Conservation (phyloP, 1,139 yeast genomes). For the Suhomyces atakaporum region DNA sequence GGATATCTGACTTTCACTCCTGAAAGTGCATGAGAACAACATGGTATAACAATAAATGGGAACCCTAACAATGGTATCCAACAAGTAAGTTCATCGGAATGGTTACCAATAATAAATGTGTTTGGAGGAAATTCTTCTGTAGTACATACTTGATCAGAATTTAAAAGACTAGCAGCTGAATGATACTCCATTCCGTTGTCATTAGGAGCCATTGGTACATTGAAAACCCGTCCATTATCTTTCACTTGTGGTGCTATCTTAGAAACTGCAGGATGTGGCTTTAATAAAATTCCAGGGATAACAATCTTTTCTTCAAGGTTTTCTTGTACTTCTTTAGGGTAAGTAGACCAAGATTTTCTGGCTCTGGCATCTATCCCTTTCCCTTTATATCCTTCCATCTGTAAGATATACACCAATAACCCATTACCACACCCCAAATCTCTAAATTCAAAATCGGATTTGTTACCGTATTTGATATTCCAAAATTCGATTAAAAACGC, state of each 20-base stretch:
- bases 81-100: constrained; percentile 91
- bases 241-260: constrained; percentile 52
- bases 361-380: constrained; percentile 88
- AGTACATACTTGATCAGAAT: constrained; percentile 61
- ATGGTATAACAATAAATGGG: constrained; percentile 91
- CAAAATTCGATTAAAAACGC: constrained; percentile 92
- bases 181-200: constrained; percentile 33
- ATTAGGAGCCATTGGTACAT: constrained; percentile 31
- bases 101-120: constrained; percentile 90
- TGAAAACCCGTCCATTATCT: constrained; percentile 64
- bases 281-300: constrained; percentile 68
- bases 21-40: constrained; percentile 85
- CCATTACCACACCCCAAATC: constrained; percentile 98
- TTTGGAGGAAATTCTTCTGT: constrained; percentile 65
- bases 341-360: constrained; percentile 82
- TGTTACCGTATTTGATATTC: constrained; percentile 56
- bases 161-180: constrained; percentile 50
- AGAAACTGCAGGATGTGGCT: constrained; percentile 66
- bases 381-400: constrained; percentile 80
- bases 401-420: constrained; percentile 70
- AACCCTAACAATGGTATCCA: constrained; percentile 90
- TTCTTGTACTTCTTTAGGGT: constrained; percentile 61
- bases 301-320: constrained; percentile 73
- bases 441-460: constrained; percentile 63
- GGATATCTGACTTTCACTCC: constrained; percentile 74